Evolutionary conservation across 2,329 filamentous ascomycete genomes (phyloP), one percentile per base, ranked within the genome.

Genomic region (Rutstroemia sp.): DNA sequence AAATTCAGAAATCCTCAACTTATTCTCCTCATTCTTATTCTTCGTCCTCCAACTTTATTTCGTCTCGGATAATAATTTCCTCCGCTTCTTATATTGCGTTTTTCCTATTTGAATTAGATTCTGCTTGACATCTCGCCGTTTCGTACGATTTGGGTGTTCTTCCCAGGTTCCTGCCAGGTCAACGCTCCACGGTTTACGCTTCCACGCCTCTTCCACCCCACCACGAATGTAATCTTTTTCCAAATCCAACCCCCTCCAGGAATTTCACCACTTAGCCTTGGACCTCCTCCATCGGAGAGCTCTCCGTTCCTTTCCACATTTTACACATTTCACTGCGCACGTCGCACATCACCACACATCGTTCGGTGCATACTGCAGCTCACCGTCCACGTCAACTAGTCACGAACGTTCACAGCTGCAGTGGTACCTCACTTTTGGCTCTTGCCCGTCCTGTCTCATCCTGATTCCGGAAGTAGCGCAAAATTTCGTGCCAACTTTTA

Each of bases 371-470:
- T 58, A 56, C 62, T 64, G 62, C 62, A 62, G 59, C 57, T 62
- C 60, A 61, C 58, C 58, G 59, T 62, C 58, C 61, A 64, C 60
- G 60, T 66, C 61, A 63, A 56, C 59, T 57, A 46, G 52, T 62
- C 63, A 63, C 63, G 56, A 65, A 62, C 57, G 59, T 62, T 63
- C 52, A 58, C 56, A 59, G 54, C 65, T 67, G 65, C 62, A 49
- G 66, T 69, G 64, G 65, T 62, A 67, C 65, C 64, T 64, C 61
- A 61, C 49, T 61, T 59, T 58, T 58, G 60, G 10, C 27, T 57
- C 58, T 65, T 61, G 56, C 58, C 61, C 60, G 52, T 60, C 57
- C 59, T 63, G 58, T 62, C 62, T 62, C 58, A 53, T 58, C 51
- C 54, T 58, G 41, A 56, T 50, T 53, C 56, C 61, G 59, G 58